Conservation (phyloP, 2,329 filamentous ascomycete genomes). For the Ceratocystis colombiana region DNA sequence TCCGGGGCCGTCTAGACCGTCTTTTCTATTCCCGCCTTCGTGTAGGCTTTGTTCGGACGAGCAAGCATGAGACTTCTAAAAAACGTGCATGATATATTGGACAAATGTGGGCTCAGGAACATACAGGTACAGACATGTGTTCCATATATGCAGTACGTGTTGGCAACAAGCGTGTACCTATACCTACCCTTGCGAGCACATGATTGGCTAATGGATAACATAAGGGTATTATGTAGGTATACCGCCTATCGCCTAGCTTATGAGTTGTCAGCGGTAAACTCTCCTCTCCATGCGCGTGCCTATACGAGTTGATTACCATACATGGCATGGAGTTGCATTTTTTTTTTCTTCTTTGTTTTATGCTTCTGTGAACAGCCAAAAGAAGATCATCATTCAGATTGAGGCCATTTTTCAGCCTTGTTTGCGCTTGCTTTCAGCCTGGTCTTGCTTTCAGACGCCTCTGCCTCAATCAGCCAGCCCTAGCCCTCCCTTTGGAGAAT, state of each 20-base stretch:
- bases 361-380: neutral
- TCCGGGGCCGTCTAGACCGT: too few relatives aligned
- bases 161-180: neutral
- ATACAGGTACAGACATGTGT: neutral
- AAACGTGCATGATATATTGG: neutral
- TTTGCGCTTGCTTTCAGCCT: neutral
- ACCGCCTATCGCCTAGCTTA: neutral
- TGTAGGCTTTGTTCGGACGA: neutral
- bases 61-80: neutral
- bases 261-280: neutral
- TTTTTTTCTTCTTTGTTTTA: neutral
- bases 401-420: neutral
- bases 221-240: neutral
- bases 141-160: neutral
- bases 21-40: too few relatives aligned
- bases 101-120: neutral
- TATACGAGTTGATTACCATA: neutral
- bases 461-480: neutral
- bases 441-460: neutral
- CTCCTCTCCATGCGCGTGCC: too few relatives aligned
- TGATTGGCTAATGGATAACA: neutral
- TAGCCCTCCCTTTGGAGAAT: neutral
- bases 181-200: neutral
- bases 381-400: neutral
- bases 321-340: neutral